Evolutionary conservation across 441 rosid genomes (phyloP).

Genomic region (Viola pubescens): DNA sequence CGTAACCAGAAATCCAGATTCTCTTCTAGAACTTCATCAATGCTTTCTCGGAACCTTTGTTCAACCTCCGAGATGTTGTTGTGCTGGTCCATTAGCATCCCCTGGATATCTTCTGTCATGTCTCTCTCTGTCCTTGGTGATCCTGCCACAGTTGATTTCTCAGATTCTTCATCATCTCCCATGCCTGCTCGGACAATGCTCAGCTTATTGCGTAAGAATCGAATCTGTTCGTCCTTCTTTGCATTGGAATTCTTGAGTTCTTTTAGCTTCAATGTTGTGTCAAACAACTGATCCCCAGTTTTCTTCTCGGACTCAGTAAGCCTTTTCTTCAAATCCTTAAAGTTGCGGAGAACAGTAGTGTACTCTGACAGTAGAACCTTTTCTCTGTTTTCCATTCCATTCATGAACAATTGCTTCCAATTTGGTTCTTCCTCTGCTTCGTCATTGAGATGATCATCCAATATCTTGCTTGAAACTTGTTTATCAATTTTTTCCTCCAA

Average conservation of each 20-base stretch:
- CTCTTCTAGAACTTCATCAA: constrained; percentile 74
- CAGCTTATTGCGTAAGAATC: constrained; percentile 45
- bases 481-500: constrained; percentile 5
- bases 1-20: constrained; percentile 78
- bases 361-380: constrained; percentile 48
- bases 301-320: constrained; percentile 36
- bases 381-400: constrained; percentile 61
- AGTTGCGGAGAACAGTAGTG: constrained; percentile 58
- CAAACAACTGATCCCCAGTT: constrained; percentile 29
- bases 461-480: constrained; percentile 13
- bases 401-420: constrained; percentile 47
- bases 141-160: constrained; percentile 19
- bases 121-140: constrained; percentile 21
- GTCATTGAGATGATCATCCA: constrained; percentile 7
- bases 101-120: constrained; percentile 23
- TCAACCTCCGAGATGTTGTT: constrained; percentile 38
- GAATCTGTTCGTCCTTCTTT: constrained; percentile 59
- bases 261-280: constrained; percentile 28
- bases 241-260: constrained; percentile 45
- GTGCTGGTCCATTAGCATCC: constrained; percentile 26
- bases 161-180: constrained; percentile 29
- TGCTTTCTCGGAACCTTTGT: constrained; percentile 42
- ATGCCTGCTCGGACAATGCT: constrained; percentile 42
- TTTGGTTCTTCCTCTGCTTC: constrained; percentile 44
- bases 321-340: constrained; percentile 65